A percentile compares a stretch with the other conserved stretches of the same genome.
These are phyloP conservation scores for Lipomyces mesembrius DNA, from an alignment of 805 yeast species.

Conservation along the genomic window DNA sequence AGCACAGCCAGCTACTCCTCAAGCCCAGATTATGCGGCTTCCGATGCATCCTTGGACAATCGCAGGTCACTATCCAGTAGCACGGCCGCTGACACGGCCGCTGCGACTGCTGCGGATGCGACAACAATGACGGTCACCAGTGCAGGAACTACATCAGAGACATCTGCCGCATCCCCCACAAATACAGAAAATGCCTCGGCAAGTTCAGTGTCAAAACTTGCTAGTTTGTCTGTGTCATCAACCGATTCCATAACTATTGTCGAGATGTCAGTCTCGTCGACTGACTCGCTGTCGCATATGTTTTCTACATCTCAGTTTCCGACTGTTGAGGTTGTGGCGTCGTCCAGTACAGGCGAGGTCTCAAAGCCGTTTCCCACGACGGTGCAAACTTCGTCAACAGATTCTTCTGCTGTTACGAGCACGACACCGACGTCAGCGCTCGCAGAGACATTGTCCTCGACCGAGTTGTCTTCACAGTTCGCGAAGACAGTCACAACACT, in stretches of 20 bases:
- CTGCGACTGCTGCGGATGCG: background rate
- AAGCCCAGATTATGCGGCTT: background rate
- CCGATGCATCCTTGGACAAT: background rate
- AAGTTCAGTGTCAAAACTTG: too few species aligned
- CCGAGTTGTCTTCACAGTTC: background rate
- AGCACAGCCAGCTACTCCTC: background rate
- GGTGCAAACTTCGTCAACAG: too few species aligned
- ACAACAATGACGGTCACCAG: background rate
- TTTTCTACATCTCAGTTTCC: background rate
- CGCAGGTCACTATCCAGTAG: background rate
- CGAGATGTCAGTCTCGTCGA: too few species aligned
- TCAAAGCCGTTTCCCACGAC: too few species aligned
- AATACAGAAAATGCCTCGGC: background rate
- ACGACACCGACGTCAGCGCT: too few species aligned
- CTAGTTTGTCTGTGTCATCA: too few species aligned
- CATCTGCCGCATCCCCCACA: background rate
- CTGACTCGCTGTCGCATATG: too few species aligned
- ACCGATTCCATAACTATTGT: too few species aligned
- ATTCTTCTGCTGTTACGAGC: too few species aligned
- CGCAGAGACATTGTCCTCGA: background rate
- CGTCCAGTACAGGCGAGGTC: background rate
- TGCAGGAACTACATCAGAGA: background rate
- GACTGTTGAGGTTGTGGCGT: background rate
- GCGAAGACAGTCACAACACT: too few species aligned
- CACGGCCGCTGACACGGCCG: background rate